phyloP scores from a whole-genome alignment of 225 moss, liverwort and hornwort species.

The Asterella californica region DNA sequence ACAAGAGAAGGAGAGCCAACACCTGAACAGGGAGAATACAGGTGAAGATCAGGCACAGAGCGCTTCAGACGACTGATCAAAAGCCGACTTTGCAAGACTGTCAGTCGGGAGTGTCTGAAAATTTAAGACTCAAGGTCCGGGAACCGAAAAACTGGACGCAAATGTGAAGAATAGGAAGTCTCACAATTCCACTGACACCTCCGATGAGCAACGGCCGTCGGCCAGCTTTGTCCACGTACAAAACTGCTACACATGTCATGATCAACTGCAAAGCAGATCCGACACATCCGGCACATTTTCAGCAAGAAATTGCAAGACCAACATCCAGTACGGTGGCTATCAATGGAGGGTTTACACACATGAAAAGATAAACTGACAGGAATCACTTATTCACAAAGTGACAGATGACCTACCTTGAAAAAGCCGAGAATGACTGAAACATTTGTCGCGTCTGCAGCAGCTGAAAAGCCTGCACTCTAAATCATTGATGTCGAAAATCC shows the following conservation, averaged over 20 bases:
- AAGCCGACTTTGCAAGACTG: neutral
- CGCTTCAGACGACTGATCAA: neutral
- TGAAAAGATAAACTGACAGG: neutral
- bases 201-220: conserved; percentile 79
- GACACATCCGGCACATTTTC: neutral
- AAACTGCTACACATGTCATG: conserved; percentile 73
- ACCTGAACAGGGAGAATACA: conserved; percentile 26
- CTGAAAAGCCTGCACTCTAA: conserved; percentile 81
- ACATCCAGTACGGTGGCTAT: neutral
- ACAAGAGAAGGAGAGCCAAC: conserved; percentile 53
- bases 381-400: neutral
- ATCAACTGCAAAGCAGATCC: conserved; percentile 44
- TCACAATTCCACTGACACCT: conserved; percentile 68
- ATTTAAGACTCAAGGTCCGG: neutral
- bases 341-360: neutral
- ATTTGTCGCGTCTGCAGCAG: conserved; percentile 78
- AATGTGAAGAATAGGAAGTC: conserved; percentile 2
- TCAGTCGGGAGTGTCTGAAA: neutral
- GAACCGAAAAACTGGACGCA: neutral
- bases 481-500: neutral
- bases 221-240: conserved; percentile 90
- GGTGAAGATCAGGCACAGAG: neutral
- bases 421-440: conserved; percentile 65
- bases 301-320: neutral
- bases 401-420: conserved; percentile 48